Conservation (phyloP, 2,329 filamentous ascomycete species). For the Sporothrix pseudoabietina region DNA sequence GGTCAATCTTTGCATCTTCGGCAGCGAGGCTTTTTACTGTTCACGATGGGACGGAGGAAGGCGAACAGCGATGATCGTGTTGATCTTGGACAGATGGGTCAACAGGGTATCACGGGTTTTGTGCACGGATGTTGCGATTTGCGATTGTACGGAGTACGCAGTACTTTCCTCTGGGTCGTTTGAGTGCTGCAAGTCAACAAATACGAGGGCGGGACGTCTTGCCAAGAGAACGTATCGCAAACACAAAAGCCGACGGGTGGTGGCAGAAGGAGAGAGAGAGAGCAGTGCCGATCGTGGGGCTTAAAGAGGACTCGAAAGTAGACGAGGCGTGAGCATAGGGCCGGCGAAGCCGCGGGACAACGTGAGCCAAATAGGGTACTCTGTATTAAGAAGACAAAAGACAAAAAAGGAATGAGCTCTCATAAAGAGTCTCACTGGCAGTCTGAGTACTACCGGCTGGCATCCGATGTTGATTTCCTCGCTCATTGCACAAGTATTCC, state of each 20-base stretch:
- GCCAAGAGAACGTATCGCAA: not conserved
- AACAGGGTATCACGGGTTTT: not conserved
- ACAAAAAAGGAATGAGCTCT: not conserved
- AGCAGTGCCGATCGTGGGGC: constrained; percentile 2
- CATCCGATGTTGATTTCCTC: not conserved
- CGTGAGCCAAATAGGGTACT: not conserved
- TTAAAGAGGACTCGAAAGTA: not conserved
- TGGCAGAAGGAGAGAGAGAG: not conserved
- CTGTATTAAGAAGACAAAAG: not conserved
- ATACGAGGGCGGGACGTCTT: not conserved
- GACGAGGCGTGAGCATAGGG: not conserved
- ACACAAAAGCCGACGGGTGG: not conserved
- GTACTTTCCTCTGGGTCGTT: not conserved
- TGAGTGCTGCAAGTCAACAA: not conserved
- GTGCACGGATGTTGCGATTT: not conserved
- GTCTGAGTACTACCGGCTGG: not conserved
- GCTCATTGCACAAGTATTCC: not conserved
- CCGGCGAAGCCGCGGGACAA: not conserved
- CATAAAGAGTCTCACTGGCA: not conserved
- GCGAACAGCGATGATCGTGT: not conserved
- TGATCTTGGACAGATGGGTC: not conserved
- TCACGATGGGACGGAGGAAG: not conserved
- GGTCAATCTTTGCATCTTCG: not conserved
- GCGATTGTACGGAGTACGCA: too few relatives aligned
- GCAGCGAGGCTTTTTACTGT: not conserved